Evolutionary conservation across 75 land plant genomes (phyloP).

Genomic region (Chamaecyparis obtusa): DNA sequence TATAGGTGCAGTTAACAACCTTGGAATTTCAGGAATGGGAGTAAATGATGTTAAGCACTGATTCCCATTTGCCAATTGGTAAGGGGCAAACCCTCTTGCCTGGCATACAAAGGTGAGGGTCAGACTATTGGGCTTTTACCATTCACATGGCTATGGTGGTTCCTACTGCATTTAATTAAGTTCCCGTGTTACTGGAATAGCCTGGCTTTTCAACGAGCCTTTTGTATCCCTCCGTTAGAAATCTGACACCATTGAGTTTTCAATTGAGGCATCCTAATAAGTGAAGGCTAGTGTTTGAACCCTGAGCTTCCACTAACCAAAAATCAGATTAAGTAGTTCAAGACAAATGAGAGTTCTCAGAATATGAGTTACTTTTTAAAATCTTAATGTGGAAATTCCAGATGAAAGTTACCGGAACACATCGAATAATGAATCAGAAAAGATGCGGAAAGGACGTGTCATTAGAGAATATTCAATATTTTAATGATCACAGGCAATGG

Average conservation of each 20-base stretch:
- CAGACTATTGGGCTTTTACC: not conserved
- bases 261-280: not conserved
- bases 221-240: not conserved
- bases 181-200: not conserved
- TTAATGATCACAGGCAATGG: too few relatives aligned
- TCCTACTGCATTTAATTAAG: not conserved
- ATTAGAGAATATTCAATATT: too few relatives aligned
- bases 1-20: not conserved
- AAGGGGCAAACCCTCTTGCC: not conserved
- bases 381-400: too few relatives aligned
- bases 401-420: too few relatives aligned
- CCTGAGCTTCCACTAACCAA: too few relatives aligned
- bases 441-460: too few relatives aligned
- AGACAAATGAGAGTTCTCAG: too few relatives aligned
- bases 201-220: not conserved
- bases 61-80: not conserved
- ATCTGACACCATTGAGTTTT: not conserved
- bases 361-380: too few relatives aligned
- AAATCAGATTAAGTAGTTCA: too few relatives aligned
- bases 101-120: not conserved
- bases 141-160: not conserved
- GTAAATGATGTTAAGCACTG: not conserved
- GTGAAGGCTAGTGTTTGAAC: too few relatives aligned
- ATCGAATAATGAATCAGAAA: too few relatives aligned
- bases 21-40: not conserved